phyloP scores from a whole-genome alignment of 305 asterid species.

The Rubia peregrina region DNA sequence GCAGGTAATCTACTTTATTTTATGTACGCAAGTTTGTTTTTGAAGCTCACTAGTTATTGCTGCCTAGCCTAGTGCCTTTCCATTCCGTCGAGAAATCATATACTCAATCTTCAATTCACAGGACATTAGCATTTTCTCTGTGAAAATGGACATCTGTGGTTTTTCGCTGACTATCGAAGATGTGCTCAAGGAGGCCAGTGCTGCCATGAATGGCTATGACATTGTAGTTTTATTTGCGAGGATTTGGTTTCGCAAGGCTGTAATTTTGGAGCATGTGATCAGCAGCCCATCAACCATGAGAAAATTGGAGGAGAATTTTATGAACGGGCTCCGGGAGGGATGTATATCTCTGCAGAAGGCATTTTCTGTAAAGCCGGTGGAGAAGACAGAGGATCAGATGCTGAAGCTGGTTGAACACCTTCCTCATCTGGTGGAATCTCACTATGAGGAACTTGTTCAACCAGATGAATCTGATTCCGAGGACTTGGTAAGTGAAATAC shows the following conservation, averaged over 20 bases:
- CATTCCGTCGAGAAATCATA: too few relatives aligned
- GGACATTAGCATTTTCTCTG: not conserved
- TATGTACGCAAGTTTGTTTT: too few relatives aligned
- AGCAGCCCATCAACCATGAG: not conserved
- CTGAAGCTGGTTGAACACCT: not conserved
- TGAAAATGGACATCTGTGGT: not conserved
- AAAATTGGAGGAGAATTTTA: not conserved
- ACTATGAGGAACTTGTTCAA: too few relatives aligned
- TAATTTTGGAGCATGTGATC: not conserved
- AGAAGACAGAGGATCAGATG: not conserved
- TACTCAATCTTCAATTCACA: not conserved
- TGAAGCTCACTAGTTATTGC: too few relatives aligned
- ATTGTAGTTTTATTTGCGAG: not conserved
- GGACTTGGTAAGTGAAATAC: not conserved
- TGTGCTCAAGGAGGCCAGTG: not conserved
- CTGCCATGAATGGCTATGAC: not conserved
- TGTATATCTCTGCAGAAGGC: not conserved
- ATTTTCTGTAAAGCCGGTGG: not conserved
- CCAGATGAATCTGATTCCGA: not conserved
- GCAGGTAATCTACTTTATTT: too few relatives aligned
- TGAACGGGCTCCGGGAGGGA: not conserved
- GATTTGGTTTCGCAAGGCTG: not conserved
- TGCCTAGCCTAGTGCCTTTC: not conserved
- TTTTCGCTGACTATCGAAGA: not conserved
- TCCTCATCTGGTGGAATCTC: not conserved